phyloP scores from a whole-genome alignment of 352 stramenopile species.

The Pythium monospermum region DNA sequence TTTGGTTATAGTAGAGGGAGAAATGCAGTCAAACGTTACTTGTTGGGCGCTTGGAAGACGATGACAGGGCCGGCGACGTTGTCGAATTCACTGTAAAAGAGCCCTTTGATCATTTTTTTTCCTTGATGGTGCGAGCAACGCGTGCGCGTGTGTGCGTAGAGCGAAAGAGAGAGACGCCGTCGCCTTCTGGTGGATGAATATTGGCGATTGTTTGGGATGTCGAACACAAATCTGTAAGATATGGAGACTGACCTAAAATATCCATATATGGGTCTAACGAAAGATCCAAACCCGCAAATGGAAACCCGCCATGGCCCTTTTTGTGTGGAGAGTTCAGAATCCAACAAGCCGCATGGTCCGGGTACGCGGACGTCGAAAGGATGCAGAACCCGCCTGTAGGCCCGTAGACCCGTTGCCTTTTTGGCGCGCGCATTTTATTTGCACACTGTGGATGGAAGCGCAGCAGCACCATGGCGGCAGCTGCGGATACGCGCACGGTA shows the following conservation, averaged over 20 bases:
- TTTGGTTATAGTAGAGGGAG: background rate
- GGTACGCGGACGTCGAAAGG: no score
- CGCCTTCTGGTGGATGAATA: no score
- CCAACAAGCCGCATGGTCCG: no score
- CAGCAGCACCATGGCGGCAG: constrained; percentile 9
- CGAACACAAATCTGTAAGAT: constrained; percentile 1
- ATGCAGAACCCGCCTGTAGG: no score
- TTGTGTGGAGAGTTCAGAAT: background rate
- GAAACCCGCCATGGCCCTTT: background rate
- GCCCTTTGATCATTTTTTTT: constrained; percentile 80
- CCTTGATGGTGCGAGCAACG: no score
- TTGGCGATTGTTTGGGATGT: no score
- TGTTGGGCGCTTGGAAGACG: constrained; percentile 79
- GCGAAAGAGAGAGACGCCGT: background rate
- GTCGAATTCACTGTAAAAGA: constrained; percentile 93
- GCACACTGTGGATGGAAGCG: background rate
- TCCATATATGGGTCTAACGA: constrained; percentile 12
- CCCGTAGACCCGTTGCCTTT: background rate
- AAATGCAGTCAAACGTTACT: constrained; percentile 38
- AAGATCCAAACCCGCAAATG: background rate
- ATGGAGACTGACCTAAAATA: no score
- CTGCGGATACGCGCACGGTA: constrained; percentile 28
- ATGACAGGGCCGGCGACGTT: constrained; percentile 88
- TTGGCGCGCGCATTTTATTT: background rate
- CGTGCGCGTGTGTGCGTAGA: background rate